These are phyloP conservation scores for Coemansia sp. DNA, from an alignment of 192 early-diverging fungal species.

Conservation along the genomic window DNA sequence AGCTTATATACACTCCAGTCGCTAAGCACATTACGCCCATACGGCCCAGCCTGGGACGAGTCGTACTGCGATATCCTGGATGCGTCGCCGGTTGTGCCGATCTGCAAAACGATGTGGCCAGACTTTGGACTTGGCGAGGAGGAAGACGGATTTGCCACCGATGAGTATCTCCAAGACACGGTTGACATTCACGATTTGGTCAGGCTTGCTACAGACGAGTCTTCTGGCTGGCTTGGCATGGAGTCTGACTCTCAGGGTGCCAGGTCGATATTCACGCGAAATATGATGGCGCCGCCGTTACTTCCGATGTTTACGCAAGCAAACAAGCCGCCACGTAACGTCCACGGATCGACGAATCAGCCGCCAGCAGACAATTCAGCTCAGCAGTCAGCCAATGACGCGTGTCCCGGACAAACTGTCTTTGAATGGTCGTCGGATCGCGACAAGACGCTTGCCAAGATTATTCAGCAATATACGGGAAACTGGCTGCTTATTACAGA, in stretches of 20 bases:
- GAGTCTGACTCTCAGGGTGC: slow-evolving; percentile 25
- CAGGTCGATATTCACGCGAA: slow-evolving; percentile 45
- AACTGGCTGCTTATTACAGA: slow-evolving; percentile 51
- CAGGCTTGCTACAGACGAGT: slow-evolving; percentile 18
- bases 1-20: slow-evolving; percentile 39
- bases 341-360: slow-evolving; percentile 22
- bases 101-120: slow-evolving; percentile 53
- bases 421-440: slow-evolving; percentile 49
- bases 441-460: slow-evolving; percentile 41
- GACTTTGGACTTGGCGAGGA: slow-evolving; percentile 22
- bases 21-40: slow-evolving; percentile 26
- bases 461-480: slow-evolving; percentile 45
- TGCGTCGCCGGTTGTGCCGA: slow-evolving; percentile 44
- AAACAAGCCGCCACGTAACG: slow-evolving; percentile 34
- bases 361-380: slow-evolving; percentile 38
- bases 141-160: neutral
- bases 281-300: slow-evolving; percentile 42
- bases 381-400: slow-evolving; percentile 40
- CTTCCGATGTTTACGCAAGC: slow-evolving; percentile 50
- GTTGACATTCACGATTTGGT: slow-evolving; percentile 25
- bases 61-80: slow-evolving; percentile 47
- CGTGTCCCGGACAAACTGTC: slow-evolving; percentile 45
- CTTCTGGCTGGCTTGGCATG: neutral
- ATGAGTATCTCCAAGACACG: slow-evolving; percentile 6
- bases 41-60: slow-evolving; percentile 36